Percentiles rank a stretch among this genome's conserved stretches.
phyloP scores from a whole-genome alignment of 139 green algal species.

The Axilococcus clingmanii region DNA sequence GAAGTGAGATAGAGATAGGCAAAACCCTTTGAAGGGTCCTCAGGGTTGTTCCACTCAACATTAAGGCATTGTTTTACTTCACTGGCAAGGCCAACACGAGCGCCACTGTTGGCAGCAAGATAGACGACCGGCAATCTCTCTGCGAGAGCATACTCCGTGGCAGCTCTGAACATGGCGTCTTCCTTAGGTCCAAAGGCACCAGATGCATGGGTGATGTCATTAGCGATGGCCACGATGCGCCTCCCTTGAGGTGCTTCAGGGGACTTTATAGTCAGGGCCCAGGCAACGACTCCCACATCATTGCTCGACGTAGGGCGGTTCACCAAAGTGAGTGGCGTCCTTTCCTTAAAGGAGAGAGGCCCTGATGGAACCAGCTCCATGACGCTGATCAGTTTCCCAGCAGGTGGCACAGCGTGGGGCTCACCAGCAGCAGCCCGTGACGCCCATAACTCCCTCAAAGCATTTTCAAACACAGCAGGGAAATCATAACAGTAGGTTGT shows the following conservation, averaged over 20 bases:
- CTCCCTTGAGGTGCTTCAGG: slow-evolving; percentile 77
- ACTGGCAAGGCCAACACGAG: slow-evolving; percentile 81
- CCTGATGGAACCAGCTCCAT: slow-evolving; percentile 57
- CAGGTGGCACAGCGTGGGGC: slow-evolving; percentile 22
- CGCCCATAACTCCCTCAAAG: slow-evolving; percentile 69
- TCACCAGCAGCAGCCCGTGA: slow-evolving; percentile 42
- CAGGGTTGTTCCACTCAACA: slow-evolving; percentile 65
- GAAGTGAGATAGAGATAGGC: slow-evolving; percentile 86
- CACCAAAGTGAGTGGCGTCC: slow-evolving; percentile 2
- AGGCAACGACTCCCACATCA: slow-evolving; percentile 87
- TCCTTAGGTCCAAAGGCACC: slow-evolving; percentile 86
- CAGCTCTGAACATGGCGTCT: slow-evolving; percentile 83
- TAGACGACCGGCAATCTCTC: slow-evolving; percentile 86
- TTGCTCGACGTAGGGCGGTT: slow-evolving; percentile 49
- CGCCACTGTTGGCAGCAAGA: slow-evolving; percentile 88
- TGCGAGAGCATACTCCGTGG: slow-evolving; percentile 65
- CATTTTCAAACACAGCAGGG: slow-evolving; percentile 80
- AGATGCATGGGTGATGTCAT: slow-evolving; percentile 89
- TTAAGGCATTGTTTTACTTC: slow-evolving; percentile 72
- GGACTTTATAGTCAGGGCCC: slow-evolving; percentile 73
- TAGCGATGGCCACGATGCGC: slow-evolving; percentile 83
- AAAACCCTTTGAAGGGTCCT: slow-evolving; percentile 70
- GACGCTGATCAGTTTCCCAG: slow-evolving; percentile 52
- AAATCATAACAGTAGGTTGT: slow-evolving; percentile 97
- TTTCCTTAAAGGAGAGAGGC: not conserved